phyloP scores from a whole-genome alignment of 768 basidiomycete genomes.

The Mycena pura region DNA sequence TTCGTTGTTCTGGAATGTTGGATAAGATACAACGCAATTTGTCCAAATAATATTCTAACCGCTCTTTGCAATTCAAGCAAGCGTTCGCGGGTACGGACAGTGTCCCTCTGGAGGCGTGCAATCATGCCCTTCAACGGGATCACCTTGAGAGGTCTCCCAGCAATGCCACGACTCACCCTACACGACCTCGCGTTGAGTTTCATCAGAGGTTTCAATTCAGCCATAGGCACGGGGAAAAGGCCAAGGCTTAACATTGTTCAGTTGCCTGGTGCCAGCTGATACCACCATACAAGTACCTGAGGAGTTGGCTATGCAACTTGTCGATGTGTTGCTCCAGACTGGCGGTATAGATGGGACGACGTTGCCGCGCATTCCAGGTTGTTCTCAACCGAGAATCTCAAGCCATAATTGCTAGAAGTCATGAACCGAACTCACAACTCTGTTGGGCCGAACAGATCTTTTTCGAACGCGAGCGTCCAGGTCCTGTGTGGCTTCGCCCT shows the following conservation, averaged over 20 bases:
- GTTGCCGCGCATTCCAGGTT: constrained; percentile 68
- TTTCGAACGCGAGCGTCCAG: constrained; percentile 82
- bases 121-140: constrained; percentile 66
- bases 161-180: constrained; percentile 52
- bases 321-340: constrained; percentile 80
- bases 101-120: constrained; percentile 71
- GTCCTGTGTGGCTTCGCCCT: constrained; percentile 66
- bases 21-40: background rate
- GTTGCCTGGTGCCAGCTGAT: background rate
- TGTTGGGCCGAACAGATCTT: constrained; percentile 67
- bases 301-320: constrained; percentile 56
- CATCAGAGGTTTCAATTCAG: constrained; percentile 65
- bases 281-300: background rate
- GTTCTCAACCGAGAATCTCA: constrained; percentile 41
- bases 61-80: constrained; percentile 74
- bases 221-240: constrained; percentile 60
- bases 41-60: constrained; percentile 45
- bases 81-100: constrained; percentile 62
- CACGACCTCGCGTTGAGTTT: constrained; percentile 81
- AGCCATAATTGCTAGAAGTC: background rate
- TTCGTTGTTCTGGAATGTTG: constrained; percentile 4
- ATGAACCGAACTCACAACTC: constrained; percentile 57
- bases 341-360: constrained; percentile 74
- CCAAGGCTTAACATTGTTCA: constrained; percentile 26
- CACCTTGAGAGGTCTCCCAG: background rate